Evolutionary conservation across 2,329 filamentous ascomycete species (phyloP), one percentile per base, ranked within the genome.

Genomic region (Chaetothyriales sp.): DNA sequence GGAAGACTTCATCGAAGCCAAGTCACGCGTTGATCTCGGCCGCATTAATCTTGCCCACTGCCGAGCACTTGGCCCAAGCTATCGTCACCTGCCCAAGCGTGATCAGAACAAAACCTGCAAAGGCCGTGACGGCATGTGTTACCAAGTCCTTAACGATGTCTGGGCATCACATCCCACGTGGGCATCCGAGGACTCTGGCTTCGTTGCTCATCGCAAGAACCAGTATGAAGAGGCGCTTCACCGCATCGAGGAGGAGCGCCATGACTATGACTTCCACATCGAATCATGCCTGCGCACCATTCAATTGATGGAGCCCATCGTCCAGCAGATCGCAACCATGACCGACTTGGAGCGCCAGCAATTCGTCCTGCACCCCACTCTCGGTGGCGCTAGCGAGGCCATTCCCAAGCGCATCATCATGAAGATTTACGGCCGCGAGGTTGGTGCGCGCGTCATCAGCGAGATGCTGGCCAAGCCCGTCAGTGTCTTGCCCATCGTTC

Each of bases 151-250:
- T 51, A 98, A 98, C 59, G 92, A 98, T 61, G 87, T 95, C 60
- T 98, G 92, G 92, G 92, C 92, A 1, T 97, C 90, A 22, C 92
- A 98, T 69, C 92, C 92, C 2, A 98, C 92, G 0, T 98, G 92
- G 92, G 92, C 90, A 1, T 97, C 90, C 1, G 92, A 98, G 68
- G 92, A 98, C 65, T 94, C 87, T 45, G 92, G 92, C 0, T 98
- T 98, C 62, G 90, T 98, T 54, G 92, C 92, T 10, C 92, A 98
- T 69, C 82, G 90, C 56, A 98, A 98, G 77, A 98, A 98, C 62
- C 81, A 85, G 51, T 94, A 85, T 58, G 92, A 98, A 67, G 92
- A 98, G 67, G 86, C 86, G 29, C 79, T 98, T 7, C 92, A 98
- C 65, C 79, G 92, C 18, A 95, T 98, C 55, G 92, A 98, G 68